Percentiles rank a stretch among this genome's conserved stretches.
Evolutionary conservation across 2,329 filamentous ascomycete species (phyloP).

Genomic region (Aspergillus sp.): DNA sequence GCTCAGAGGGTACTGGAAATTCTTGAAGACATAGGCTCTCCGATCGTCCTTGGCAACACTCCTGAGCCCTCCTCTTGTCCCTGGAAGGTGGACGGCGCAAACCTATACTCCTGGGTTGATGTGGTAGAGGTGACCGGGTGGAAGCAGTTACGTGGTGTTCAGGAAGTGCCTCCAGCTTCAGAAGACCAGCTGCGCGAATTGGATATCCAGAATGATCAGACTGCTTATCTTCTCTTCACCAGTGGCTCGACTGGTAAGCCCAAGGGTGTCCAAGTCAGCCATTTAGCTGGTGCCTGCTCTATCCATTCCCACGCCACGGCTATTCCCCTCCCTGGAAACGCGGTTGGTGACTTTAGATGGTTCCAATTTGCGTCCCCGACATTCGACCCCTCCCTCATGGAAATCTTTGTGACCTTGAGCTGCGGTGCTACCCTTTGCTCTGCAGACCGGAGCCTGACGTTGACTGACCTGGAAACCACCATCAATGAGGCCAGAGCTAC

Average conservation of each 20-base stretch:
- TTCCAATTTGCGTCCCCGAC: slow-evolving; percentile 40
- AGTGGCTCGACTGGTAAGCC: slow-evolving; percentile 37
- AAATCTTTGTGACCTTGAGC: slow-evolving; percentile 31
- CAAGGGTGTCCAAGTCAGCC: slow-evolving; percentile 34
- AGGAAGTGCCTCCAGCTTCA: background rate
- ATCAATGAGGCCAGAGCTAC: slow-evolving; percentile 32
- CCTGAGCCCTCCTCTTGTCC: slow-evolving; percentile 13
- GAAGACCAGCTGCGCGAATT: slow-evolving; percentile 2
- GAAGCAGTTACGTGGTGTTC: slow-evolving; percentile 12
- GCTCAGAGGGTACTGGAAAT: slow-evolving; percentile 26
- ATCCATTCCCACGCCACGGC: slow-evolving; percentile 28
- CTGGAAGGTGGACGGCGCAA: slow-evolving; percentile 4
- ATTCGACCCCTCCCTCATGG: slow-evolving; percentile 33
- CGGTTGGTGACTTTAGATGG: slow-evolving; percentile 31
- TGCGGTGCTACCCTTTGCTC: slow-evolving; percentile 37
- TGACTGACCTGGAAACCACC: slow-evolving; percentile 28
- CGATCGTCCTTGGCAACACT: slow-evolving; percentile 22
- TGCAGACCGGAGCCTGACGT: slow-evolving; percentile 27
- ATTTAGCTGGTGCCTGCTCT: slow-evolving; percentile 32
- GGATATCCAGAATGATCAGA: slow-evolving; percentile 19
- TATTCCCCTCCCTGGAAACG: slow-evolving; percentile 23
- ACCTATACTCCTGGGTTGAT: slow-evolving; percentile 19
- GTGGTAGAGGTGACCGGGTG: slow-evolving; percentile 22
- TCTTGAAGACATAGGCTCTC: slow-evolving; percentile 27
- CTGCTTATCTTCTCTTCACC: slow-evolving; percentile 36